Conservation (phyloP, 768 basidiomycete genomes). For the Leccinum arenicola region DNA sequence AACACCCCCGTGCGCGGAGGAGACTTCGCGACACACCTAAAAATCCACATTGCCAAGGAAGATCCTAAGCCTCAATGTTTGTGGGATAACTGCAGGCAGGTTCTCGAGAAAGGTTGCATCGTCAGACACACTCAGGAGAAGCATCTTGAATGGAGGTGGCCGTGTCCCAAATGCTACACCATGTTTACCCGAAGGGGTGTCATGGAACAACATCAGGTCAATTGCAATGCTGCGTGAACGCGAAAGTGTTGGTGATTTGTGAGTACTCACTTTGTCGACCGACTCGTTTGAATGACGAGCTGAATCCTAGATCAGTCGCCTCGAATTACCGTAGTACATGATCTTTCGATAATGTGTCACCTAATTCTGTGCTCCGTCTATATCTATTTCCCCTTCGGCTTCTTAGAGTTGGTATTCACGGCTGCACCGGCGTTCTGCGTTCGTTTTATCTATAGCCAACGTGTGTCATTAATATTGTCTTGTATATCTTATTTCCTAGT, state of each 20-base stretch:
- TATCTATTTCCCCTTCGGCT: background rate
- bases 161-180: conserved; percentile 17
- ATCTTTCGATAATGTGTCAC: background rate
- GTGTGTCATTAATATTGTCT: background rate
- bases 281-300: background rate
- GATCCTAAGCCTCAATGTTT: conserved; percentile 4
- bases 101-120: conserved; percentile 12
- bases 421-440: background rate
- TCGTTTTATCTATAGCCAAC: background rate
- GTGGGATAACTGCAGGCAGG: conserved; percentile 17
- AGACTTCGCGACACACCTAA: conserved; percentile 19
- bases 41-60: conserved; percentile 7
- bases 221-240: conserved; percentile 7
- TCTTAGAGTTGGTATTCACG: background rate
- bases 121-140: conserved; percentile 22
- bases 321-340: background rate
- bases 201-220: conserved; percentile 14
- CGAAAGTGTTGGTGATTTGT: conserved; percentile 1
- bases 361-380: background rate
- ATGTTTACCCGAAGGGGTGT: conserved; percentile 20
- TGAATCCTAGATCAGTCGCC: background rate
- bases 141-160: conserved; percentile 23
- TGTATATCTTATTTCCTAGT: background rate
- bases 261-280: background rate
- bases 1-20: conserved; percentile 4